These are phyloP conservation scores for Phialemoniopsis sp. DNA, from an alignment of 2,329 filamentous ascomycete species.

Conservation along the genomic window DNA sequence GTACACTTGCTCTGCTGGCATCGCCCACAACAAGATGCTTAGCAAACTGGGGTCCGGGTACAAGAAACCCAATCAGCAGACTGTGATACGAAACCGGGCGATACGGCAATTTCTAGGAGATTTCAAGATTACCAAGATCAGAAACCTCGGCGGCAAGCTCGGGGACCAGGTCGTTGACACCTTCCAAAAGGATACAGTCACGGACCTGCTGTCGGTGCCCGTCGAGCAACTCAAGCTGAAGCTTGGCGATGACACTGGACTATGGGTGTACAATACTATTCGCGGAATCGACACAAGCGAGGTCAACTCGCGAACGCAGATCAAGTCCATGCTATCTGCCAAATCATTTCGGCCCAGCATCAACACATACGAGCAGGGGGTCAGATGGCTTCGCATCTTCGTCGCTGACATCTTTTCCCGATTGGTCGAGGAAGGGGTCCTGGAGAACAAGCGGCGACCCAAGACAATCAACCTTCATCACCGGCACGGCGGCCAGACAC, in stretches of 20 bases:
- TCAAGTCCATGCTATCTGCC: conserved; percentile 95
- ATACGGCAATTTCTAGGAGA: conserved; percentile 72
- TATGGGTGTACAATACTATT: conserved; percentile 81
- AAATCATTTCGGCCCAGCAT: conserved; percentile 91
- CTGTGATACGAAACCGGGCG: conserved; percentile 84
- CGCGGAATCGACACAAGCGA: conserved; percentile 84
- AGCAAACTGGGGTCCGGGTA: conserved; percentile 88
- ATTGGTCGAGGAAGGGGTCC: conserved; percentile 83
- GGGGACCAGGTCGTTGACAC: conserved; percentile 79
- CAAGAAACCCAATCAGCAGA: conserved; percentile 93
- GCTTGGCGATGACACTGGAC: conserved; percentile 78
- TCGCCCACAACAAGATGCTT: conserved; percentile 90
- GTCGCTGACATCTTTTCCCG: conserved; percentile 86
- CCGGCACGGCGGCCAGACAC: conserved; percentile 66
- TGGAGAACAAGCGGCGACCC: conserved; percentile 82
- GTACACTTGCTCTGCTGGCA: conserved; percentile 89
- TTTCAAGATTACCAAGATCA: conserved; percentile 93
- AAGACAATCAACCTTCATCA: conserved; percentile 84
- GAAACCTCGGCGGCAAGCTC: conserved; percentile 91
- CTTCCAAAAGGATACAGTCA: conserved; percentile 77
- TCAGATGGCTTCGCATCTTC: conserved; percentile 87
- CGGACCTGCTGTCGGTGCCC: conserved; percentile 68
- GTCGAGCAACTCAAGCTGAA: conserved; percentile 73
- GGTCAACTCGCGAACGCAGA: conserved; percentile 85
- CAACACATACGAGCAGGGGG: conserved; percentile 70